Conservation (phyloP, 2,329 filamentous ascomycete species). For the Neofusicoccum laricinum region DNA sequence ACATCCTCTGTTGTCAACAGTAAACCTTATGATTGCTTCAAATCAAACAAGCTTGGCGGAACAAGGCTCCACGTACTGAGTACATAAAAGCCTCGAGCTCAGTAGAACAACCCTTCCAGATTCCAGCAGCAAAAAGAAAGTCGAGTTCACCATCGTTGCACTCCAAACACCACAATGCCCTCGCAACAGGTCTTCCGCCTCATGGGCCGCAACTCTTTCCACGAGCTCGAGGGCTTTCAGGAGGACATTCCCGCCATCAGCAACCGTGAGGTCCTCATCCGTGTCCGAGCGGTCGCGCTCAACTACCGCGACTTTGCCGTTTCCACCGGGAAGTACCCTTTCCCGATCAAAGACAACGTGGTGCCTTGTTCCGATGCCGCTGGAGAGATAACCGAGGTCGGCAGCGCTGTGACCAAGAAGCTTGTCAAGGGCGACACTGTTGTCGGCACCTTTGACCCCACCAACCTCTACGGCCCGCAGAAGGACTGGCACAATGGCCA, state of each 20-base stretch:
- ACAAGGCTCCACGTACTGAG: no score
- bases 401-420: not conserved
- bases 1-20: no score
- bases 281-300: conserved; percentile 6
- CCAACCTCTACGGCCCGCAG: conserved; percentile 16
- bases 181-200: not conserved
- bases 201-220: not conserved
- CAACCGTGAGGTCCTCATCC: conserved; percentile 21
- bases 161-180: not conserved
- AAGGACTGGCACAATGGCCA: conserved; percentile 6
- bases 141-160: no score
- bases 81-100: no score
- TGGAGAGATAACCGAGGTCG: conserved; percentile 20
- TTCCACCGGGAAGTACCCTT: not conserved
- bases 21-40: no score
- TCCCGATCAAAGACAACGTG: not conserved
- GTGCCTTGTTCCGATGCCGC: conserved; percentile 24
- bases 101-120: no score
- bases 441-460: not conserved
- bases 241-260: conserved; percentile 1
- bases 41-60: no score
- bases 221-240: not conserved
- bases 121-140: no score
- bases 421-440: not conserved
- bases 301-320: conserved; percentile 11